Percentiles rank a stretch among this genome's conserved stretches.
Conservation (phyloP, 2,329 filamentous ascomycete genomes). For the Alternaria rosae region DNA sequence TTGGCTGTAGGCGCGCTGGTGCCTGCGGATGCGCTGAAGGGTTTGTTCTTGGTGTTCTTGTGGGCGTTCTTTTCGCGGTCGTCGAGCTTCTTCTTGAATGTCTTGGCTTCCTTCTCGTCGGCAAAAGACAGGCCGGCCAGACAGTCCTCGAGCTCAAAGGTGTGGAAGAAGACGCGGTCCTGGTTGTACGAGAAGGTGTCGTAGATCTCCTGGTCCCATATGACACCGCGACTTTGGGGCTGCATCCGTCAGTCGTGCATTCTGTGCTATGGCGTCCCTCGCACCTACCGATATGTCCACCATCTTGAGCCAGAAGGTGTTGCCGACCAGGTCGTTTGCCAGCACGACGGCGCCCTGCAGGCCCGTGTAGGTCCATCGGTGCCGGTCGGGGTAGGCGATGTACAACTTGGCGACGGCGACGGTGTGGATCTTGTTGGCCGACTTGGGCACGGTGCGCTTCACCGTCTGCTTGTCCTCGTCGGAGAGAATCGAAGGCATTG, state of each 20-base stretch:
- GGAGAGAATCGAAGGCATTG: conserved; percentile 72
- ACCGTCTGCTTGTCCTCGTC: conserved; percentile 97
- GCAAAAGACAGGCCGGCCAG: conserved; percentile 89
- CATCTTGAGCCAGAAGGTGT: conserved; percentile 97
- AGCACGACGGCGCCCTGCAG: conserved; percentile 91
- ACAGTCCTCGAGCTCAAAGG: conserved; percentile 94
- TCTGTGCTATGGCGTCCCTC: not conserved
- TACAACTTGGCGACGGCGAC: conserved; percentile 94
- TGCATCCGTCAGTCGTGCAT: conserved; percentile 60
- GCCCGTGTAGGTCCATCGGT: conserved; percentile 92
- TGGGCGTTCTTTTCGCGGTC: conserved; percentile 95
- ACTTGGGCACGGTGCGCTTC: conserved; percentile 91
- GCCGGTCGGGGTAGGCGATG: conserved; percentile 84
- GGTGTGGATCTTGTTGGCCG: conserved; percentile 95
- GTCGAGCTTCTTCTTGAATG: conserved; percentile 97
- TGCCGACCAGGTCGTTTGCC: conserved; percentile 90
- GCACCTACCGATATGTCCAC: conserved; percentile 88
- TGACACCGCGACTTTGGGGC: conserved; percentile 40
- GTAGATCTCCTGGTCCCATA: conserved; percentile 82
- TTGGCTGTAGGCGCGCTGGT: conserved; percentile 33
- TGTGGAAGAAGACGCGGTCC: conserved; percentile 96
- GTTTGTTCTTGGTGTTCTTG: conserved; percentile 81
- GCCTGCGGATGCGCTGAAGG: conserved; percentile 64
- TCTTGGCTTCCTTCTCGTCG: conserved; percentile 96
- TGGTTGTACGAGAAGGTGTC: conserved; percentile 95